Evolutionary conservation across 2,329 filamentous ascomycete species (phyloP).

Genomic region (Pseudopithomyces maydicus): DNA sequence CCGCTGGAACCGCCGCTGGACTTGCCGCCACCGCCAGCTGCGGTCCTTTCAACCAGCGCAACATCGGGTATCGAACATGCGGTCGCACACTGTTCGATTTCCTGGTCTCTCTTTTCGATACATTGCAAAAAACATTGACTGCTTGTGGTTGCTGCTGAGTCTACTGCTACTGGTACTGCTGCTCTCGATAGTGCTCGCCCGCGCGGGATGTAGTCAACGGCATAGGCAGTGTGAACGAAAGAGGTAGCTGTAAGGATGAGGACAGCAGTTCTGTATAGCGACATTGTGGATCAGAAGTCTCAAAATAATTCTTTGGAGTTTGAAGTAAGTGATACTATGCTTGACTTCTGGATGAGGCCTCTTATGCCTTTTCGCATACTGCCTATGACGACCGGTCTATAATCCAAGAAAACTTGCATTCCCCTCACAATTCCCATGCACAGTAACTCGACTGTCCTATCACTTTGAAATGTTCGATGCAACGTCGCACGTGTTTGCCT

Average conservation of each 20-base stretch:
- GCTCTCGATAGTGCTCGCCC: background rate
- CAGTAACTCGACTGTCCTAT: background rate
- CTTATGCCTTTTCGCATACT: too few species aligned
- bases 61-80: background rate
- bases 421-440: background rate
- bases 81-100: background rate
- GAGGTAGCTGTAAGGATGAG: background rate
- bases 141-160: background rate
- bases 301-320: background rate
- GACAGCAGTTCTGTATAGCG: background rate
- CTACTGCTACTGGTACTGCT: background rate
- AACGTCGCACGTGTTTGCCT: background rate
- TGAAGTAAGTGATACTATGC: too few species aligned
- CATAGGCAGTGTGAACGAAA: background rate
- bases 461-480: background rate
- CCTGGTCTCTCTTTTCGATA: background rate
- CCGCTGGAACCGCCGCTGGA: too few species aligned
- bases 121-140: background rate
- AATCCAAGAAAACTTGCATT: background rate
- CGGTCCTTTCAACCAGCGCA: background rate
- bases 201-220: background rate
- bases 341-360: too few species aligned
- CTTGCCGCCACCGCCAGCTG: background rate
- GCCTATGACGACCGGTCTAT: too few species aligned
- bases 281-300: background rate